Evolutionary conservation across 2,329 filamentous ascomycete genomes (phyloP), one percentile per base, ranked within the genome.

Genomic region (Onygenales sp.): DNA sequence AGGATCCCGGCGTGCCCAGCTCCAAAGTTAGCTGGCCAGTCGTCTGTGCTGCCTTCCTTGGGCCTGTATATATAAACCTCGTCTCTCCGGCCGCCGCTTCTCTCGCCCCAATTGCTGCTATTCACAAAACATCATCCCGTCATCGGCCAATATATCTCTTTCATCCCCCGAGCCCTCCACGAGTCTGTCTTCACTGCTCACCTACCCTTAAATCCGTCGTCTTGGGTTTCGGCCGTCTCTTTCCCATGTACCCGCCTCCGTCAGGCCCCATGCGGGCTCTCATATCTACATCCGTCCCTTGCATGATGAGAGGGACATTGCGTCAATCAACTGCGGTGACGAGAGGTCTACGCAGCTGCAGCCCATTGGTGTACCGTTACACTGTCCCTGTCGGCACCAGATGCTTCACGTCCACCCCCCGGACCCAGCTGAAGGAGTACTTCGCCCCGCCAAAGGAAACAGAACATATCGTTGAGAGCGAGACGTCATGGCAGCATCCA

Each of bases 401-500:
- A 53, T 62, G 62, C 46, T 73, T 74, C 54, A 71, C 70, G 6
- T 67, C 66, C 17, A 69, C 70, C 3, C 63, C 65, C 3, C 60
- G 61, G n/a, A 54, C 62, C 34, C 64, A 67, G 31, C 63, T 72
- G 49, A 68, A 70, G 42, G 71, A 74, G 52, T 81, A 84, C 69
- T 86, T 86, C 61, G 83, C 84, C 1, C 66, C 71, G 51, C 31
- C 70, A 57, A 79, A 78, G 61, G 78, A 83, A 61, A 84, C 82
- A 2, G 71, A 77, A 17, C 74, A 78, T 53, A 86, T 88, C 63
- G 75, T 79, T 42, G 75, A 75, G 54, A 86, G 85, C 0, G 77
- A 78, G 13, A 75, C 85, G 5, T 79, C 84, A 57, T 90, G 86
- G 85, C 78, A 78, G 34, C 85, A 87, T 63, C 84, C 83, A 56